Conservation (phyloP, 768 basidiomycete genomes). For the Jaapia argillacea region DNA sequence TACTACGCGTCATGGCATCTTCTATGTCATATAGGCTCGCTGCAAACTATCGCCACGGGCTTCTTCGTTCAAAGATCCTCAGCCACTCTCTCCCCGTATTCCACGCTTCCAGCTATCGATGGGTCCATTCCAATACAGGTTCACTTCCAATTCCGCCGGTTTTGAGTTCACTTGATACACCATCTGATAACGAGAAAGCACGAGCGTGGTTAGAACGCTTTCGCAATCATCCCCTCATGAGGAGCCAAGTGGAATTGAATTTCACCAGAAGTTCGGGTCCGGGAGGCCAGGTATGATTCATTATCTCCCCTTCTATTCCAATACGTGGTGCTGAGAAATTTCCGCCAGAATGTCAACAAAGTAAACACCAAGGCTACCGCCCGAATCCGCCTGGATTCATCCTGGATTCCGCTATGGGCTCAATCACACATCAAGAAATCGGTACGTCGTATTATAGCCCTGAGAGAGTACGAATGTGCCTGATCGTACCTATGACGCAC, state of each 20-base stretch:
- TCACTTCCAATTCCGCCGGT: slow-evolving; percentile 33
- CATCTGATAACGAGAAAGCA: slow-evolving; percentile 36
- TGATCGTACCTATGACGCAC: no score
- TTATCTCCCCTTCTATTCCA: not conserved
- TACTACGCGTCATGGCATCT: no score
- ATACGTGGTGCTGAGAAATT: not conserved
- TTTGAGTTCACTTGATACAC: slow-evolving; percentile 22
- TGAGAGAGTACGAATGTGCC: not conserved
- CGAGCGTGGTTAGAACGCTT: slow-evolving; percentile 47
- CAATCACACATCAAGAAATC: slow-evolving; percentile 32
- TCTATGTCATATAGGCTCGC: no score
- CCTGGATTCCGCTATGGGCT: slow-evolving; percentile 70
- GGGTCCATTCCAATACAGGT: not conserved
- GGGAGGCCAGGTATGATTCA: slow-evolving; percentile 59
- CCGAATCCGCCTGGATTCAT: slow-evolving; percentile 43
- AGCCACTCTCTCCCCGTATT: no score
- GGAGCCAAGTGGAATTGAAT: slow-evolving; percentile 43
- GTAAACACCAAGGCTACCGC: slow-evolving; percentile 76
- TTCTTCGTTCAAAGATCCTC: no score
- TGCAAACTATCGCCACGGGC: no score
- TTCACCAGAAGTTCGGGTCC: slow-evolving; percentile 80
- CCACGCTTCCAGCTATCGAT: no score
- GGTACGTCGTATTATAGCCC: slow-evolving; percentile 27
- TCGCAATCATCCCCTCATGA: slow-evolving; percentile 34
- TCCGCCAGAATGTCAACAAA: slow-evolving; percentile 77